Conservation (phyloP, 73 alveolate genomes). For the Urostyla sp. region DNA sequence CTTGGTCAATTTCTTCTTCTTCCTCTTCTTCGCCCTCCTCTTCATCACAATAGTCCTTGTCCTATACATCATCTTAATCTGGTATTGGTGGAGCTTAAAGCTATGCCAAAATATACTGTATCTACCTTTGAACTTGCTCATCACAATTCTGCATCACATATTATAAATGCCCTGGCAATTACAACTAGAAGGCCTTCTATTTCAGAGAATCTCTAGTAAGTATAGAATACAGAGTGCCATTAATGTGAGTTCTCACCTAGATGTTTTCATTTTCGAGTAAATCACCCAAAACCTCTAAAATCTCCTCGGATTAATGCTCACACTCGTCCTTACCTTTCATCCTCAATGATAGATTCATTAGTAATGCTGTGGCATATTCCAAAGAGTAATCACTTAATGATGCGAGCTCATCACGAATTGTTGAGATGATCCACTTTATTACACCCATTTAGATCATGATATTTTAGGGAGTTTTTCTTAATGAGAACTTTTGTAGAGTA, state of each 20-base stretch:
- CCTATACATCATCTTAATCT: slow-evolving; percentile 62
- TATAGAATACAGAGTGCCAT: slow-evolving; percentile 87
- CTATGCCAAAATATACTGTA: slow-evolving; percentile 77
- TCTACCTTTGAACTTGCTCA: slow-evolving; percentile 78
- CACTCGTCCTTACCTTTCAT: slow-evolving; percentile 75
- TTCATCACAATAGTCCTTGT: slow-evolving; percentile 78
- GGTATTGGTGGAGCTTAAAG: slow-evolving; percentile 55
- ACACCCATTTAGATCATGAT: slow-evolving; percentile 71
- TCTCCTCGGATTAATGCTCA: slow-evolving; percentile 54
- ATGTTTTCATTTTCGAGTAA: slow-evolving; percentile 51
- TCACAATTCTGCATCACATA: slow-evolving; percentile 68
- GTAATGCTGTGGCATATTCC: slow-evolving; percentile 81
- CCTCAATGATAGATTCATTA: slow-evolving; percentile 73
- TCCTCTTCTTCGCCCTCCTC: slow-evolving; percentile 77
- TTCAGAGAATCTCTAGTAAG: slow-evolving; percentile 69
- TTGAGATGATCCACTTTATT: slow-evolving; percentile 67
- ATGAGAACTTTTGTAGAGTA: slow-evolving; percentile 69
- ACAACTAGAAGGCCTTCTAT: slow-evolving; percentile 69
- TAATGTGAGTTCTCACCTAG: slow-evolving; percentile 69
- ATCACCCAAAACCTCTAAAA: slow-evolving; percentile 28
- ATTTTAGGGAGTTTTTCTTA: slow-evolving; percentile 67
- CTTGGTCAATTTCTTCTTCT: slow-evolving; percentile 50
- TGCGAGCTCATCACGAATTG: slow-evolving; percentile 40
- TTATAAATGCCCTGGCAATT: slow-evolving; percentile 69
- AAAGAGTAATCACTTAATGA: slow-evolving; percentile 66